phyloP scores from a whole-genome alignment of 73 alveolate genomes.

The Paramecium pentaurelia region DNA sequence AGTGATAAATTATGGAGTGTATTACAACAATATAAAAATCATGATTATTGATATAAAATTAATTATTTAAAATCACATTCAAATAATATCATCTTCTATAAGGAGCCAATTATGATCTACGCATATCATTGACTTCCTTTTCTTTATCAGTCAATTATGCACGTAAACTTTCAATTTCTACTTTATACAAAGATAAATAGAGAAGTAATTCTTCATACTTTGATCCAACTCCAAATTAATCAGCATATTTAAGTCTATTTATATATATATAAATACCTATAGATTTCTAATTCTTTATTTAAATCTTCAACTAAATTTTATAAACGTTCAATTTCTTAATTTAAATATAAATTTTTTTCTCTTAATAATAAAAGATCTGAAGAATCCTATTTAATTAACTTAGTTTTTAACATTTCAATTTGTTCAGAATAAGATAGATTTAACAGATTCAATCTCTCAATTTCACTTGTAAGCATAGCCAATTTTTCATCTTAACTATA shows the following conservation, averaged over 20 bases:
- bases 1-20: background rate
- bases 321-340: constrained; percentile 28
- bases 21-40: background rate
- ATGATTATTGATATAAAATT: background rate
- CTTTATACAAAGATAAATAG: constrained; percentile 19
- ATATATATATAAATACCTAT: background rate
- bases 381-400: background rate
- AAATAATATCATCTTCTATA: constrained; percentile 8
- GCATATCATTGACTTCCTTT: constrained; percentile 41
- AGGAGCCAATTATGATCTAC: constrained; percentile 29
- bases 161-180: constrained; percentile 31
- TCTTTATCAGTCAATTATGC: background rate
- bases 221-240: constrained; percentile 46
- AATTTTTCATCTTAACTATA: background rate
- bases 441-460: background rate
- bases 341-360: background rate
- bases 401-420: background rate
- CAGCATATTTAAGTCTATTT: constrained; percentile 37
- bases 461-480: background rate
- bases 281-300: background rate
- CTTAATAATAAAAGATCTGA: background rate
- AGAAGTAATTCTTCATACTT: constrained; percentile 26
- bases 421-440: constrained; percentile 20
- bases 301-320: background rate
- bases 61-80: background rate